A percentile compares a stretch with the other conserved stretches of the same genome.
These are phyloP conservation scores for Chaetoscypha palmicola DNA, from an alignment of 2,329 filamentous ascomycete genomes.

Conservation along the genomic window DNA sequence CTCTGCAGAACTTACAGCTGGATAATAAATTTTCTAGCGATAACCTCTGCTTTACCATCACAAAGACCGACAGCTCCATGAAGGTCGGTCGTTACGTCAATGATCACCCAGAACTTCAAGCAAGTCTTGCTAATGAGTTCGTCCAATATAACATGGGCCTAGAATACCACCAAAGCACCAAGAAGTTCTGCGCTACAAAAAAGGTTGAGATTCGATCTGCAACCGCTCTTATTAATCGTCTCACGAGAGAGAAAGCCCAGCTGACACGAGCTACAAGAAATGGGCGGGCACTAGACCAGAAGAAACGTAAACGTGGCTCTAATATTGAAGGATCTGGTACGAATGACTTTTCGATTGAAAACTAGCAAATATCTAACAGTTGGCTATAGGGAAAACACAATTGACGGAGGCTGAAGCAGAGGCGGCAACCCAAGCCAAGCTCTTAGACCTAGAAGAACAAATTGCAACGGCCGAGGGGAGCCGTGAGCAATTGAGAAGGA, in stretches of 20 bases:
- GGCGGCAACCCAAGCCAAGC: no score
- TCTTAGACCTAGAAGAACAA: no score
- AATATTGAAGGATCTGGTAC: neutral
- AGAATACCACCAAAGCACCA: neutral
- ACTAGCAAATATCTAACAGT: no score
- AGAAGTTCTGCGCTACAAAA: neutral
- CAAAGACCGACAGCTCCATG: constrained; percentile 14
- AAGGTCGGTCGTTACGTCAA: constrained; percentile 7
- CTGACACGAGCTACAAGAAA: neutral
- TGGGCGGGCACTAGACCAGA: neutral
- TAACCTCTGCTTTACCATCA: constrained; percentile 16
- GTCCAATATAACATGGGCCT: neutral
- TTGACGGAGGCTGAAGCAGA: no score
- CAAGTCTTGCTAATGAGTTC: neutral
- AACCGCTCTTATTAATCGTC: neutral
- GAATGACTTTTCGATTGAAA: no score
- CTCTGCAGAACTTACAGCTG: constrained; percentile 14
- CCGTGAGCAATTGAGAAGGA: no score
- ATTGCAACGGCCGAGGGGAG: no score
- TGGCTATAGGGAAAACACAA: no score
- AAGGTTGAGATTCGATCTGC: neutral
- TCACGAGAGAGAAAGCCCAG: neutral
- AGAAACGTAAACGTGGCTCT: neutral
- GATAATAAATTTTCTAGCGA: constrained; percentile 15
- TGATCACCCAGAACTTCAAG: constrained; percentile 6